Base-by-base conservation (phyloP, 257 asterid species). In the Ilex asprella region DNA sequence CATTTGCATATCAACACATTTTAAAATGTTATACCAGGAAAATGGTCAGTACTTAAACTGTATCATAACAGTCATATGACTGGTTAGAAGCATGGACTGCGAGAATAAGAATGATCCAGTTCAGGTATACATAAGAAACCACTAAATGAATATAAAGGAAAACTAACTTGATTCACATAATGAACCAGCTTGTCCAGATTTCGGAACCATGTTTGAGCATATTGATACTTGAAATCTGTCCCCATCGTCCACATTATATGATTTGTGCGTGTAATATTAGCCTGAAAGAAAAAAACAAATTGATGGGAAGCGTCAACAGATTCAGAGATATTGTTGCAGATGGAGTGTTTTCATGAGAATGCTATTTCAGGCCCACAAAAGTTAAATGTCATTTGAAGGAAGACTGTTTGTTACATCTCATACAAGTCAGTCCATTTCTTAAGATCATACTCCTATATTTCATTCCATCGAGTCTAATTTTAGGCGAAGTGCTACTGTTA, bases 201-300 rank as follows among this genome's bases (percentile, higher is more conserved):
- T 63, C 85, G 78, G 56, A 72, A 93, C 99, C 99, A 93, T 49
- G 96, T 65, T 9, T 75, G 71, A 55, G 97, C 96, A 67, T 89
- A 93, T 68, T 93, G 97, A 78, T 93, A 93, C 81, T 86, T 84
- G 81, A 93, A 93, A 81, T 93, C 99, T 7, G 97, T 90, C 69
- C 99, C 99, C 99, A 93, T 93, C 58, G 99, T 93, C 94, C 94
- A 93, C 97, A 93, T 93, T 59, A 93, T 59, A 81, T 93, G 99
- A 77, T 93, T 89, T 60, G 97, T 72, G 55, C 96, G 92, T 63
- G 99, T 89, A 61, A 89, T 86, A 58, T 89, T 89, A 65, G 96
- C 97, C 99, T 93, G 91, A 63, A 35, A 50, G 27, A 21, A 21
- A 21, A 21, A 21, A 21, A 21, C 27, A 57, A 30, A 31, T 30